Evolutionary conservation across 306 rosid species (phyloP), one percentile per base, ranked within the genome.

Genomic region (Spatholobus suberectus): DNA sequence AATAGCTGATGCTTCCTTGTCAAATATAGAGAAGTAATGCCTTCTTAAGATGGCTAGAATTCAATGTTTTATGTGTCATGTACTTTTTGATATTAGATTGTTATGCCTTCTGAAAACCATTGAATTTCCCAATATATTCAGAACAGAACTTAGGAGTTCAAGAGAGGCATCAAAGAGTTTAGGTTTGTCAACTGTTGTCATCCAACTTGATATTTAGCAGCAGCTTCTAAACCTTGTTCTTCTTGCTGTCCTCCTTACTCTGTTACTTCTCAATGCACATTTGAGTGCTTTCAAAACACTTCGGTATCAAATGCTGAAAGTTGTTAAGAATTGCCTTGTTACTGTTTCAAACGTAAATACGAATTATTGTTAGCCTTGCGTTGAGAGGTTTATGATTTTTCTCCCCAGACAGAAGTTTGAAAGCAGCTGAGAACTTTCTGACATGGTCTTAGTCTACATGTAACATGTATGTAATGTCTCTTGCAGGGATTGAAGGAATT

Each of bases 401-500:
- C 58, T 26, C 15, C 76, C 76, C 1, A 5, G 54, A 69, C 54
- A 34, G 43, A 51, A 67, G 49, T 62, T 52, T 37, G 20, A 32
- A 47, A 58, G 12, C 71, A 37, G 10, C 55, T 12, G 51, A 80
- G n/a, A 12, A 8, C 79, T 65, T 82, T 76, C 71, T 75, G 35
- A 79, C 37, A 26, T 38, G 57, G 32, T 74, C 59, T 23, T n/a
- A n/a, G n/a, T n/a, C n/a, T n/a, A n/a, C n/a, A n/a, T n/a, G n/a
- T n/a, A n/a, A 20, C 2, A 20, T 76, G 21, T 55, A 7, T 84
- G 14, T 59, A 51, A 20, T 84, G 20, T 75, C 18, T 71, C 62
- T 75, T 87, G 24, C 89, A 96, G 99, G 97, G 86, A 76, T 52
- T 92, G 66, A 96, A 86, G 89, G 99, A 94, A 59, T 96, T 96